Conservation (phyloP, 2,329 filamentous ascomycete genomes). For the Fusarium papillatum region DNA sequence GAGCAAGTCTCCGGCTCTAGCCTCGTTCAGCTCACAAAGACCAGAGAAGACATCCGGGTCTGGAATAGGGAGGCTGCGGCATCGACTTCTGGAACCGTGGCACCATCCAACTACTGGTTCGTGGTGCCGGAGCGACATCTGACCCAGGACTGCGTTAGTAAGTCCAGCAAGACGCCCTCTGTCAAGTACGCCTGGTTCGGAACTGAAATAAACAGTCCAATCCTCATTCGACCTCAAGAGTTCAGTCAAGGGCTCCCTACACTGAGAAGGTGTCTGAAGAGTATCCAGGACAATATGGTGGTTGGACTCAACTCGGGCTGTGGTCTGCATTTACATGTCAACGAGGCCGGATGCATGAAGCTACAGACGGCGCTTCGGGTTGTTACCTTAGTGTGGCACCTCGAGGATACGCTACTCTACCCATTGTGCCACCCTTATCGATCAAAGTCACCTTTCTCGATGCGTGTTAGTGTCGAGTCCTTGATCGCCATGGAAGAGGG, state of each 20-base stretch:
- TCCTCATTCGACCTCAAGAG: conserved; percentile 33
- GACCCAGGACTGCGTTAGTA: conserved; percentile 27
- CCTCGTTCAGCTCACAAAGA: conserved; percentile 23
- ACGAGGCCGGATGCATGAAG: conserved; percentile 28
- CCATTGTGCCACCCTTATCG: conserved; percentile 41
- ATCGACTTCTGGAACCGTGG: neutral
- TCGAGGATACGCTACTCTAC: conserved; percentile 40
- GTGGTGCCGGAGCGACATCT: conserved; percentile 40
- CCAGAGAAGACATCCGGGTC: conserved; percentile 28
- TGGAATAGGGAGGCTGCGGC: conserved; percentile 30
- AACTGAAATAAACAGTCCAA: conserved; percentile 44
- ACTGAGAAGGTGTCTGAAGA: conserved; percentile 31
- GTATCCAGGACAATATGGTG: conserved; percentile 31
- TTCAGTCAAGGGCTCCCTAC: conserved; percentile 37
- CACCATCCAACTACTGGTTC: conserved; percentile 36
- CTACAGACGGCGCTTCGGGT: conserved; percentile 35
- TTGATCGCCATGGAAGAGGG: conserved; percentile 19
- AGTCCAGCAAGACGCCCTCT: conserved; percentile 31
- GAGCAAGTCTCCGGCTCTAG: conserved; percentile 11
- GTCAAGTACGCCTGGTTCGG: conserved; percentile 40
- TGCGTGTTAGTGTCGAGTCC: conserved; percentile 36
- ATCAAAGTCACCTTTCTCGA: conserved; percentile 31
- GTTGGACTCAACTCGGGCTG: conserved; percentile 43
- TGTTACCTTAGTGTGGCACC: conserved; percentile 36
- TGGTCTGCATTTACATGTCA: conserved; percentile 45